Conservation (phyloP, 768 basidiomycete species). For the Tylopilus rubrobrunneus region DNA sequence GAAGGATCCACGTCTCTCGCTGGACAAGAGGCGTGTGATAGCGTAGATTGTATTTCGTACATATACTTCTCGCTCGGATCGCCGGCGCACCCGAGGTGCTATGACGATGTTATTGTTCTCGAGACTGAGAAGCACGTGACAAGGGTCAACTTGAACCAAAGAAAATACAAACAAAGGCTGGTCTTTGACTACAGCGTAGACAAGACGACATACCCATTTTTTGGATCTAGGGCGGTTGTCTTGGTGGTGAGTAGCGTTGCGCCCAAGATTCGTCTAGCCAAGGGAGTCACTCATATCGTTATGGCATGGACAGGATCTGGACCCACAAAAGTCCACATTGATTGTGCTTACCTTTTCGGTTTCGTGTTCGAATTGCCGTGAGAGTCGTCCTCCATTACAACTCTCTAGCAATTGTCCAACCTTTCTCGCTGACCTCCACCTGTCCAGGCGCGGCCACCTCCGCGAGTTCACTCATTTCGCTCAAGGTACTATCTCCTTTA, state of each 20-base stretch:
- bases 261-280: neutral
- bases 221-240: conserved; percentile 15
- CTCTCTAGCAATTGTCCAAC: neutral
- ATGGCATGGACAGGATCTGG: conserved; percentile 39
- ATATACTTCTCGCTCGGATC: neutral
- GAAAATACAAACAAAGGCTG: conserved; percentile 35
- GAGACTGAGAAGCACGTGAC: conserved; percentile 27
- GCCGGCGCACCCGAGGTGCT: neutral
- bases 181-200: conserved; percentile 4
- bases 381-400: conserved; percentile 11
- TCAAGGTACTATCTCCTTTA: conserved; percentile 40
- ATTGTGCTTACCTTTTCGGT: conserved; percentile 40
- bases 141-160: conserved; percentile 53
- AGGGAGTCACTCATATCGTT: too few species aligned
- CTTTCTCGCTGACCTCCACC: conserved; percentile 11
- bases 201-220: conserved; percentile 5
- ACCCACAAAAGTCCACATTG: conserved; percentile 53
- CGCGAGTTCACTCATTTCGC: conserved; percentile 57
- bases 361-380: conserved; percentile 36
- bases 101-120: conserved; percentile 19
- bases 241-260: conserved; percentile 8
- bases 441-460: conserved; percentile 67
- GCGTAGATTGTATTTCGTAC: neutral
- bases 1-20: conserved; percentile 19
- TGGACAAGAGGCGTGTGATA: conserved; percentile 18